These are phyloP conservation scores for Sporothrix protearum DNA, from an alignment of 2,329 filamentous ascomycete genomes.

Conservation along the genomic window DNA sequence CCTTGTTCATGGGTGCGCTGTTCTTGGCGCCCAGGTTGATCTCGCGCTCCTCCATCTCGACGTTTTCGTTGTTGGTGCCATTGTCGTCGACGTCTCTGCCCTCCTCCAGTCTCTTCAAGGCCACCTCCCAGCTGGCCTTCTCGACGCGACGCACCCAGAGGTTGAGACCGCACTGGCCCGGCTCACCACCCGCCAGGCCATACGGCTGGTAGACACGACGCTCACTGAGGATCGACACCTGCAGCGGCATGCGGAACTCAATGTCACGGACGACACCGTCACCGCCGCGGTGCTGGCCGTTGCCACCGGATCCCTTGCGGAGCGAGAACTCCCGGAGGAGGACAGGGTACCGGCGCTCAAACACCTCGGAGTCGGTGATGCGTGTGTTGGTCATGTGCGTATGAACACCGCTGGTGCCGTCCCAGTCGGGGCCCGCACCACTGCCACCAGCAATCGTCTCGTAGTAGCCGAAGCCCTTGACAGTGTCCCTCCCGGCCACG, in stretches of 20 bases:
- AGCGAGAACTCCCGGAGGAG: slow-evolving; percentile 67
- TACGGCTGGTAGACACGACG: slow-evolving; percentile 73
- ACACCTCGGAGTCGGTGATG: slow-evolving; percentile 76
- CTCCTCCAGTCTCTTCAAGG: slow-evolving; percentile 39
- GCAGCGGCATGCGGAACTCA: slow-evolving; percentile 73
- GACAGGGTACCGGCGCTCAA: slow-evolving; percentile 73
- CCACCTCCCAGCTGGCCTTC: slow-evolving; percentile 51
- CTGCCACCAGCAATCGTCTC: slow-evolving; percentile 78
- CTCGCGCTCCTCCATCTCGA: slow-evolving; percentile 55
- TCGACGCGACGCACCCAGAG: slow-evolving; percentile 76
- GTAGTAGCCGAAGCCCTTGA: slow-evolving; percentile 80
- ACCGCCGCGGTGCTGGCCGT: slow-evolving; percentile 65
- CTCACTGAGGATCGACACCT: slow-evolving; percentile 76
- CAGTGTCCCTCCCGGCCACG: slow-evolving; percentile 51
- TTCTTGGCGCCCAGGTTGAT: slow-evolving; percentile 79
- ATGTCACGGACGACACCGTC: slow-evolving; percentile 76
- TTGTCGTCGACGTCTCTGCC: slow-evolving; percentile 29
- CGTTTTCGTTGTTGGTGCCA: slow-evolving; percentile 32
- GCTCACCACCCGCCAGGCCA: slow-evolving; percentile 76
- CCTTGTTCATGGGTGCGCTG: slow-evolving; percentile 69
- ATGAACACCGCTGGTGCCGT: slow-evolving; percentile 72
- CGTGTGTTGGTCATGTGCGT: slow-evolving; percentile 84
- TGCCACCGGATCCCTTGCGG: slow-evolving; percentile 59
- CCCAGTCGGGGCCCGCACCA: slow-evolving; percentile 69
- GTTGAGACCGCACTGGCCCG: slow-evolving; percentile 76